Conservation (phyloP, 2,329 filamentous ascomycete species). For the Talaromyces rugulosus region DNA sequence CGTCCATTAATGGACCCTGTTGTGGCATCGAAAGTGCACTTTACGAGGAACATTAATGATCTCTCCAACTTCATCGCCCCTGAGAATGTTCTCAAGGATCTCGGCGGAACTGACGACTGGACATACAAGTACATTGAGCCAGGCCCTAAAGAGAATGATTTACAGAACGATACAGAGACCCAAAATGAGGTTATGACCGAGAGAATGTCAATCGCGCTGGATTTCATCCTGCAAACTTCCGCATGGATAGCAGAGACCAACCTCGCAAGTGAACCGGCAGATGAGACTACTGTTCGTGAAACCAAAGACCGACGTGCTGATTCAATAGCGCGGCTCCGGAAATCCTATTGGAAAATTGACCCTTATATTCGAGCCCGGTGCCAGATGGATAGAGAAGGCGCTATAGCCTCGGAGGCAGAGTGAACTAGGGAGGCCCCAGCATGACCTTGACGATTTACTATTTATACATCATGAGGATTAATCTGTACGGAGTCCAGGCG, state of each 20-base stretch:
- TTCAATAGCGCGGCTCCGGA: neutral
- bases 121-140: neutral
- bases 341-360: neutral
- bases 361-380: neutral
- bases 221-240: neutral
- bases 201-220: neutral
- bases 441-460: neutral
- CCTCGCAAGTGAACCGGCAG: neutral
- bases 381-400: neutral
- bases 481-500: neutral
- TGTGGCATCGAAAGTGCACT: neutral
- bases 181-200: neutral
- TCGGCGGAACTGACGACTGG: neutral
- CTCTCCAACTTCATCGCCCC: neutral
- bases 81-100: neutral
- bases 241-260: neutral
- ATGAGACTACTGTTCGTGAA: neutral
- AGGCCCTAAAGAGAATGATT: neutral
- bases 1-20: neutral
- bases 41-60: neutral
- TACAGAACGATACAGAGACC: neutral
- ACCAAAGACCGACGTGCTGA: neutral
- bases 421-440: neutral
- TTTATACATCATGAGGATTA: neutral
- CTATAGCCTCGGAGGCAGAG: neutral